Conservation (phyloP, 1,139 yeast genomes). For the Nematodospora anomalae region DNA sequence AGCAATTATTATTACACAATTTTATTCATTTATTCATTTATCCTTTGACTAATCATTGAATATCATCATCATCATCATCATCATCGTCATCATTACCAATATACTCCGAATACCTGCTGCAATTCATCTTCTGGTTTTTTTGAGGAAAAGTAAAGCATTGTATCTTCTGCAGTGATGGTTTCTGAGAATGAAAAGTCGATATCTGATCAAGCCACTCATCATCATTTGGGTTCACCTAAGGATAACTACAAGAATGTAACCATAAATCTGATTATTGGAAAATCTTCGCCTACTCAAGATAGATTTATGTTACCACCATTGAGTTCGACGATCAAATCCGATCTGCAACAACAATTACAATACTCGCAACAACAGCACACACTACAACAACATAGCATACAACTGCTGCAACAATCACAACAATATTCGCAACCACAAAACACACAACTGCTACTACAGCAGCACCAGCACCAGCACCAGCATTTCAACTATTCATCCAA, state of each 20-base stretch:
- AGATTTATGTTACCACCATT: slow-evolving; percentile 14
- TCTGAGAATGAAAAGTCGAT: slow-evolving; percentile 9
- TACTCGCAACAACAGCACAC: slow-evolving; percentile 9
- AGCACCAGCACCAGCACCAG: slow-evolving; percentile 5
- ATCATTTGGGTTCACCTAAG: slow-evolving; percentile 6
- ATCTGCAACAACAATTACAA: slow-evolving; percentile 7
- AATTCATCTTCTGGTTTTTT: too few relatives aligned
- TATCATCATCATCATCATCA: too few relatives aligned
- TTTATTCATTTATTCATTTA: too few relatives aligned
- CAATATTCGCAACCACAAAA: slow-evolving; percentile 3
- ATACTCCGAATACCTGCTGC: too few relatives aligned
- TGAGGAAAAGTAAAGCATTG: too few relatives aligned
- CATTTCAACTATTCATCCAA: neutral
- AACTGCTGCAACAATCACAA: slow-evolving; percentile 2
- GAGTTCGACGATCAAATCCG: slow-evolving; percentile 11
- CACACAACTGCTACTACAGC: slow-evolving; percentile 6
- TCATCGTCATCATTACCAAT: too few relatives aligned
- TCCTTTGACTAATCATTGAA: too few relatives aligned
- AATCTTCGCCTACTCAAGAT: slow-evolving; percentile 5
- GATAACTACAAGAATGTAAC: slow-evolving; percentile 13
- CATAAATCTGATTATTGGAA: slow-evolving; percentile 13
- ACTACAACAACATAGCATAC: slow-evolving; percentile 2
- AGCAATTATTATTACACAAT: too few relatives aligned
- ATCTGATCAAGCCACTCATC: slow-evolving; percentile 14
- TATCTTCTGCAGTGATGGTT: slow-evolving; percentile 1